A percentile compares a stretch with the other conserved stretches of the same genome.
These are phyloP conservation scores for Microsporum canis DNA, from an alignment of 2,329 filamentous ascomycete species.

Conservation along the genomic window DNA sequence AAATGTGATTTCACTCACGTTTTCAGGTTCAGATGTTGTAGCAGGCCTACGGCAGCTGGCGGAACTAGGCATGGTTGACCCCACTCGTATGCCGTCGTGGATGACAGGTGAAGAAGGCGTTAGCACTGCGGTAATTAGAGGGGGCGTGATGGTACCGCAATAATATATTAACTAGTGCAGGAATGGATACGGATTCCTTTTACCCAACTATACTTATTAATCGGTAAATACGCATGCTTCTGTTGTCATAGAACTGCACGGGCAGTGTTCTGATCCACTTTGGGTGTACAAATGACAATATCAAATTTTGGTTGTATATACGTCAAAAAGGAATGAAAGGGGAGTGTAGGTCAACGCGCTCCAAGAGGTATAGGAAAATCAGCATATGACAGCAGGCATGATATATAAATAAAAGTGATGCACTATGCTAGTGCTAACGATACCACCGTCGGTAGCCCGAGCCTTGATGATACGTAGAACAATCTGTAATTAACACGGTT, in stretches of 20 bases:
- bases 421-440: conserved; percentile 12
- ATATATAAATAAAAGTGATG: neutral
- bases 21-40: conserved; percentile 69
- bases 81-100: conserved; percentile 73
- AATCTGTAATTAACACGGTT: conserved; percentile 20
- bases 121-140: conserved; percentile 57
- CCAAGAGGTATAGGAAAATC: no score
- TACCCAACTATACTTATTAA: neutral
- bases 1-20: conserved; percentile 43
- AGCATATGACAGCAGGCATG: neutral
- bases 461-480: conserved; percentile 32
- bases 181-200: neutral
- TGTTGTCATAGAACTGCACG: neutral
- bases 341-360: neutral
- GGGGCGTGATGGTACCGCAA: conserved; percentile 37
- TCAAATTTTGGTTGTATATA: neutral
- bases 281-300: neutral
- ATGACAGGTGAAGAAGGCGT: conserved; percentile 80
- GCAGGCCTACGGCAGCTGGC: conserved; percentile 67
- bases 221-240: neutral
- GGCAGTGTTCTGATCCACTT: neutral
- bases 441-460: conserved; percentile 25
- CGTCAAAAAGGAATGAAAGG: neutral
- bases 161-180: neutral
- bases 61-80: conserved; percentile 60